phyloP scores from a whole-genome alignment of 257 asterid genomes.

The Haberlea rhodopensis region DNA sequence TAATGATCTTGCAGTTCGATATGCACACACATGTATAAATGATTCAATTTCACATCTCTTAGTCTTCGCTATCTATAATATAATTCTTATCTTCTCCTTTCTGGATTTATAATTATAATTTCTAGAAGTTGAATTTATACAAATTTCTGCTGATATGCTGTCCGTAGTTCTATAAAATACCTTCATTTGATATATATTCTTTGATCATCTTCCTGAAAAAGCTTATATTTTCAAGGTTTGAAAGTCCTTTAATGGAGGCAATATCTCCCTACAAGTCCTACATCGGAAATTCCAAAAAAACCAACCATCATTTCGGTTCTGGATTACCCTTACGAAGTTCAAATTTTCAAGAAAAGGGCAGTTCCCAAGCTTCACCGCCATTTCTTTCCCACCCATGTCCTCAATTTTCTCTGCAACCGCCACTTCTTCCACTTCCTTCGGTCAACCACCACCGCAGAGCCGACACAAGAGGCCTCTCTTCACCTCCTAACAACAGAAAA shows the following conservation, averaged over 20 bases:
- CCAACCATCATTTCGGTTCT: constrained; percentile 18
- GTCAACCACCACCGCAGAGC: constrained; percentile 24
- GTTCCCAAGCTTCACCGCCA: constrained; percentile 44
- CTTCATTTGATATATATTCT: background rate
- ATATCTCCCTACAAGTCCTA: constrained; percentile 33
- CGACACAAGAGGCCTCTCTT: constrained; percentile 22
- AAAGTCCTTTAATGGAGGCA: constrained; percentile 34
- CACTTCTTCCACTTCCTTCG: constrained; percentile 46
- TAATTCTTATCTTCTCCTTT: too few species aligned
- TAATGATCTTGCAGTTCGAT: too few species aligned
- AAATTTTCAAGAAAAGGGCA: constrained; percentile 32
- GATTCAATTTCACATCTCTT: too few species aligned
- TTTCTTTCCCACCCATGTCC: constrained; percentile 31
- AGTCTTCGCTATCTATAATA: too few species aligned
- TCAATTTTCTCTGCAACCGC: constrained; percentile 29
- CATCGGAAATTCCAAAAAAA: constrained; percentile 22
- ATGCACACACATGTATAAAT: too few species aligned
- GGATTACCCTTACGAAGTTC: constrained; percentile 24
- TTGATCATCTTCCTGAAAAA: constrained; percentile 12
- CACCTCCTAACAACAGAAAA: constrained; percentile 26
- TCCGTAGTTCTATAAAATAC: background rate
- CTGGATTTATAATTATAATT: too few species aligned
- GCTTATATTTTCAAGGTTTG: background rate
- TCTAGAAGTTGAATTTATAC: too few species aligned
- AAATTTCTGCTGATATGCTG: too few species aligned